Percentiles rank a stretch among this genome's conserved stretches.
These are phyloP conservation scores for Picea abies DNA, from an alignment of 83 land plant genomes.

Conservation along the genomic window DNA sequence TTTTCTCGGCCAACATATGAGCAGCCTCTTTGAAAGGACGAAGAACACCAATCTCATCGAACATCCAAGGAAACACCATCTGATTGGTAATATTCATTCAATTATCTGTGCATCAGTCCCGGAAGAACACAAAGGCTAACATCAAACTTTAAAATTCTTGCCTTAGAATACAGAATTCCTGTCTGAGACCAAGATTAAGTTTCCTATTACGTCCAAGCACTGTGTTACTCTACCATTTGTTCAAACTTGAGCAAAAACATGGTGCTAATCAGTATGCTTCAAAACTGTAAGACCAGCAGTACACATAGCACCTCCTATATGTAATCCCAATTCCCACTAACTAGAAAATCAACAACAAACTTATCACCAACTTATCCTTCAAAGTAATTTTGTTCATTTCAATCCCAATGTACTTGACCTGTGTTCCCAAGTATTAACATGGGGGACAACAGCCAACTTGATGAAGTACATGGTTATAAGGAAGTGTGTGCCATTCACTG, in stretches of 20 bases:
- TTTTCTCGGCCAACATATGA: slow-evolving; percentile 62
- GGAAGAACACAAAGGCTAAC: background rate
- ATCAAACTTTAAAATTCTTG: background rate
- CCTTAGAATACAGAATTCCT: slow-evolving; percentile 2
- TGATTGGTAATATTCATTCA: slow-evolving; percentile 18
- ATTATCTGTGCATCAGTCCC: slow-evolving; percentile 4
- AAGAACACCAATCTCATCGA: slow-evolving; percentile 66
- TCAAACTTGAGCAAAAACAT: background rate
- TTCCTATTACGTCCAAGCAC: background rate
- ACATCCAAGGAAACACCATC: slow-evolving; percentile 92
- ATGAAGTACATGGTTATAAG: too few relatives aligned
- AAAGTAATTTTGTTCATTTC: background rate
- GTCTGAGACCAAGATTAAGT: background rate
- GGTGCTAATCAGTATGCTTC: background rate
- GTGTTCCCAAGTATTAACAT: too few relatives aligned
- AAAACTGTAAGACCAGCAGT: background rate
- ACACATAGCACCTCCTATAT: background rate
- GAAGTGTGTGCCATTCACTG: too few relatives aligned
- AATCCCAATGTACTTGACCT: background rate
- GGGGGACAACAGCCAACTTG: too few relatives aligned
- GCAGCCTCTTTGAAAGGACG: slow-evolving; percentile 73
- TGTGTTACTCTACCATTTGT: background rate
- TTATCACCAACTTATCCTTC: background rate
- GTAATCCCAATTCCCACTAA: background rate
- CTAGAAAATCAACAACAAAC: background rate